Evolutionary conservation across 106 monocot genomes (phyloP), one percentile per base, ranked within the genome.

Genomic region (Allium cepa): DNA sequence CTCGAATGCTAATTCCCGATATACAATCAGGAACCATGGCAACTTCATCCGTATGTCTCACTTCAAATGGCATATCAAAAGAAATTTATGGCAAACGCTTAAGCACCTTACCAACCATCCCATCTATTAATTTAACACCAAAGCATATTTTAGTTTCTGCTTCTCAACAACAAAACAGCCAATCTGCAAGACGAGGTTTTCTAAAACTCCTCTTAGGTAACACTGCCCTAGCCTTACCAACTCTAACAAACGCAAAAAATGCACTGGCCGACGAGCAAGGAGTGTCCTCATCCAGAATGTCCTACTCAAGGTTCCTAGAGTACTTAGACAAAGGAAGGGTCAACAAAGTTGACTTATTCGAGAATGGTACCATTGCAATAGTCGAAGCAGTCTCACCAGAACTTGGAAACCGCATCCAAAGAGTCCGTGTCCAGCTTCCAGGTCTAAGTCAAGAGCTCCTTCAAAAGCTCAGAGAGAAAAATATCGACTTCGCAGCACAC

Each of bases 321-420:
- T 90, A 92, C 28, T 47, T 99, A 50, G 97, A 99, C 87, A 99
- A 92, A 66, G 97, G 87, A 57, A 86, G 92, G 49, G 92, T 99
- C 56, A 92, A 77, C 50, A 90, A 76, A 59, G 92, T 99, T 4
- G 97, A 99, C 78, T 72, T 92, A 26, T 99, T 81, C 61, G 92
- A 99, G 72, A 99, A 92, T 78, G 97, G 97, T 66, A 99, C 97
- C 17, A 99, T 92, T 67, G 92, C 97, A 57, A 99, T 99, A 71
- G 92, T 99, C 11, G 92, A 99, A 66, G 82, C 97, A 71, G 18
- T 99, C 76, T 92, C 92, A 50, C 97, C 88, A 8, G 96, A 97
- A 70, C 74, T 94, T 15, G 94, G 87, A 48, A 99, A 99, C 56
- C 78, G 84, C 3, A 71, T 99, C 47, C 97, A 99, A 50, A 76